Conservation (phyloP, 768 basidiomycete species). For the Lepiota brunneoincarnata region DNA sequence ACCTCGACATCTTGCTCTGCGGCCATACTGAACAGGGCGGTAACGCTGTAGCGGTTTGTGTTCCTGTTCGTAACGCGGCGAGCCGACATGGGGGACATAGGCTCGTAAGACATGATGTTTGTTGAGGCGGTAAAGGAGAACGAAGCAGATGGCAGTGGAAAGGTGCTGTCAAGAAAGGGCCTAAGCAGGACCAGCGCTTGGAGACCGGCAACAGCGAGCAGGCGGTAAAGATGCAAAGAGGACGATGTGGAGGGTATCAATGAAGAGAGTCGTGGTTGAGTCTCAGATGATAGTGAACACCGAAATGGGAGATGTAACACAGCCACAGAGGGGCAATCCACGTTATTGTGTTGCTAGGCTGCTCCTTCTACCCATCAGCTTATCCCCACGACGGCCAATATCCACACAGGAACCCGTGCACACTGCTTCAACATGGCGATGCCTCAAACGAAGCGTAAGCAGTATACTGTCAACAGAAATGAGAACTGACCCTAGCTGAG, state of each 20-base stretch:
- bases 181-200: slow-evolving; percentile 16
- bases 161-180: slow-evolving; percentile 9
- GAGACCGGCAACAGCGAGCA: slow-evolving; percentile 20
- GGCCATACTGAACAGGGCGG: slow-evolving; percentile 94
- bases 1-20: slow-evolving; percentile 98
- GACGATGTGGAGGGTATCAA: slow-evolving; percentile 10
- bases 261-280: neutral
- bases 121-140: slow-evolving; percentile 20
- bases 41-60: slow-evolving; percentile 95
- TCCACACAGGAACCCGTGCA: too few relatives aligned
- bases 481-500: too few relatives aligned
- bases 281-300: slow-evolving; percentile 4
- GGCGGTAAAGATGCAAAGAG: slow-evolving; percentile 6
- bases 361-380: neutral
- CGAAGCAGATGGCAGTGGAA: slow-evolving; percentile 11
- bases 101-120: slow-evolving; percentile 59
- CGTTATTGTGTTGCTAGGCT: neutral
- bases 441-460: too few relatives aligned
- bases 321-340: slow-evolving; percentile 8
- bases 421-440: too few relatives aligned
- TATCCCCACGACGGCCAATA: neutral
- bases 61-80: slow-evolving; percentile 87
- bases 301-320: slow-evolving; percentile 10
- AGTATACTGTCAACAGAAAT: too few relatives aligned
- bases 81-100: slow-evolving; percentile 64